Evolutionary conservation across 1,284 basidiomycete species (phyloP).

Genomic region (Macrocybe sp.): DNA sequence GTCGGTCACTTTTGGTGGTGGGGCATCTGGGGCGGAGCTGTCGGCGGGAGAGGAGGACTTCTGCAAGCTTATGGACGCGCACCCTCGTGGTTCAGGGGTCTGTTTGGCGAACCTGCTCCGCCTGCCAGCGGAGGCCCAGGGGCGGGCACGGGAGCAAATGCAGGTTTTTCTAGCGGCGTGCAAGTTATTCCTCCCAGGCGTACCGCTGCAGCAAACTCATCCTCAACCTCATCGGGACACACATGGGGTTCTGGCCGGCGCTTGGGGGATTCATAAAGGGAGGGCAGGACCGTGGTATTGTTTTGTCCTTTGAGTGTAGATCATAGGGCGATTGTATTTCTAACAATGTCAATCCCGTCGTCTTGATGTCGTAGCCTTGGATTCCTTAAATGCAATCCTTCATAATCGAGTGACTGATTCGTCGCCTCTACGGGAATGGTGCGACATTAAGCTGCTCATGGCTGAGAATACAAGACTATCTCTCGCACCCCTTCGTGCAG

Average conservation of each 20-base stretch:
- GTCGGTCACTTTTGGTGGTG: slow-evolving; percentile 81
- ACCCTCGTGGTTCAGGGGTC: slow-evolving; percentile 31
- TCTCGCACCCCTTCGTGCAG: too few species aligned
- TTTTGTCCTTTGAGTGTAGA: too few species aligned
- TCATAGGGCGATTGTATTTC: too few species aligned
- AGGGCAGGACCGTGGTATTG: too few species aligned
- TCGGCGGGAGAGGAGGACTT: slow-evolving; percentile 28
- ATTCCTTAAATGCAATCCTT: too few species aligned
- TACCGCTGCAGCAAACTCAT: slow-evolving; percentile 10
- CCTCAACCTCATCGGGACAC: slow-evolving; percentile 28
- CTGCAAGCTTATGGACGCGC: slow-evolving; percentile 28
- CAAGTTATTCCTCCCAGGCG: slow-evolving; percentile 34
- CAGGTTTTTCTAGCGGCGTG: slow-evolving; percentile 27
- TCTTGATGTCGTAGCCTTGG: too few species aligned
- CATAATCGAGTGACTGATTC: too few species aligned
- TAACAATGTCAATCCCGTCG: too few species aligned
- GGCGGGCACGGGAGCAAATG: slow-evolving; percentile 19
- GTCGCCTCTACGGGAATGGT: too few species aligned
- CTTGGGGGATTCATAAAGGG: slow-evolving; percentile 26
- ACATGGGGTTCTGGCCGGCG: slow-evolving; percentile 43
- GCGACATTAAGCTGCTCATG: too few species aligned
- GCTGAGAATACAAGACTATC: too few species aligned
- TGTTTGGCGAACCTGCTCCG: slow-evolving; percentile 28
- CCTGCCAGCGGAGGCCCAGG: slow-evolving; percentile 12
- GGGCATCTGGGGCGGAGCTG: slow-evolving; percentile 45